Conservation (phyloP, 208 protist species). For the Blastocrithidia nonstop region DNA sequence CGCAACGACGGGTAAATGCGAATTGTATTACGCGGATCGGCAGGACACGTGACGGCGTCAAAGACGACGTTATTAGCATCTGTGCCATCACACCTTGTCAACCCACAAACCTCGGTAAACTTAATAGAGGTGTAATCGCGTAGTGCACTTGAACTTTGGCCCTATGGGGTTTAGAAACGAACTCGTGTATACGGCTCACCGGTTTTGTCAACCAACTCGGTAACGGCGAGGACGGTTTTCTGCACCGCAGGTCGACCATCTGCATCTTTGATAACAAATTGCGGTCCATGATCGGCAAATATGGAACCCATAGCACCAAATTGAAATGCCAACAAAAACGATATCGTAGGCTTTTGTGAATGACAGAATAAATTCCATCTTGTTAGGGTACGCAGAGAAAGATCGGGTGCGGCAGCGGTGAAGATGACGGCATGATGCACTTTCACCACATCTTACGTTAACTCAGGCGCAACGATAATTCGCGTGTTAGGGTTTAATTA, state of each 20-base stretch:
- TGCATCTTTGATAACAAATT: constrained; percentile 63
- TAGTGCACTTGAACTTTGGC: constrained; percentile 60
- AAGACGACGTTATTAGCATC: constrained; percentile 53
- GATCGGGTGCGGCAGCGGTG: constrained; percentile 55
- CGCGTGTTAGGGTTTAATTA: constrained; percentile 85
- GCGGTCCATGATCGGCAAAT: constrained; percentile 66
- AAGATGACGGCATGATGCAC: constrained; percentile 46
- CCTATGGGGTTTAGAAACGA: constrained; percentile 72
- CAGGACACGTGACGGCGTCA: constrained; percentile 56
- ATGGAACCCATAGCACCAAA: constrained; percentile 49
- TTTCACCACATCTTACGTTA: constrained; percentile 24
- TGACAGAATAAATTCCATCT: constrained; percentile 71
- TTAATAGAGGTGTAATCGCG: constrained; percentile 78
- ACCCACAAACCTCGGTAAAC: constrained; percentile 66
- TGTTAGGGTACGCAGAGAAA: constrained; percentile 43
- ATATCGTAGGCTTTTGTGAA: constrained; percentile 27
- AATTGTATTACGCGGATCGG: constrained; percentile 59
- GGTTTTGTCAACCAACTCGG: constrained; percentile 33
- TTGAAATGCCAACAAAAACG: constrained; percentile 67
- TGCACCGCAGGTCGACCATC: constrained; percentile 70
- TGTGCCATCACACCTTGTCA: constrained; percentile 25
- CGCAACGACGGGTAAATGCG: constrained; percentile 77
- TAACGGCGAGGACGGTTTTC: constrained; percentile 52
- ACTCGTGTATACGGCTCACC: constrained; percentile 55
- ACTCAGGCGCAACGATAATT: constrained; percentile 27